Evolutionary conservation across 495 filamentous ascomycete species (phyloP), one percentile per base, ranked within the genome.

Genomic region (Chaetomium tenue): DNA sequence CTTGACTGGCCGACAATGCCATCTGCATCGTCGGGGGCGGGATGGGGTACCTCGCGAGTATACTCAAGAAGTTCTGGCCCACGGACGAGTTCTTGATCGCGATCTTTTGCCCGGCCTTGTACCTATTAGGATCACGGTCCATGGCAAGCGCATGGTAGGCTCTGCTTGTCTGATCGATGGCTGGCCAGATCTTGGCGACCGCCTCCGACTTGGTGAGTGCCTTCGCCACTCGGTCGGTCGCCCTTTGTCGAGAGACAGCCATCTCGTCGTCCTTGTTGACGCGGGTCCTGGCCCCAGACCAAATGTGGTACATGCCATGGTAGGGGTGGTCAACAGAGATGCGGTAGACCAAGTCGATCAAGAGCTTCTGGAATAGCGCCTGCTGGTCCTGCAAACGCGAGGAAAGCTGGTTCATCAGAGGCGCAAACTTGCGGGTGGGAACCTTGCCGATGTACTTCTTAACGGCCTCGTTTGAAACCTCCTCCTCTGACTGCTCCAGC

Each of bases 231-330:
- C 81, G 83, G 15, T 78, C 82, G 12, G 91, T 92, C 30, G 93
- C 92, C 57, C 77, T 77, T 67, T 87, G 84, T 56, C 95, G 86
- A 25, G 89, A 89, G 46, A 87, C 72, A 23, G 90, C 88, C 7
- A 86, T 80, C 33, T 88, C 84, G 62, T 97, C 93, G 67, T 89
- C 86, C 39, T 84, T 78, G 57, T 81, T 82, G 42, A 81, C 78
- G 67, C 82, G 85, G 20, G 84, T 86, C 69, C 84, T 91, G 61
- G 82, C 87, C 40, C 88, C 87, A 9, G 92, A 88, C 77, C 91
- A 95, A 23, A 99, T 91, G 59, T 97, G 92, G 71, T 97, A 93
- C 87, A 97, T 93, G 47, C 90, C 91, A 70, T 99, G 94, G 74
- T 92, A 95, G 1, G 94, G 94, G 74, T 99, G 94, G 28, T 99